These are phyloP conservation scores for Trametes pubescens DNA, from an alignment of 1,284 basidiomycete species.

Conservation along the genomic window DNA sequence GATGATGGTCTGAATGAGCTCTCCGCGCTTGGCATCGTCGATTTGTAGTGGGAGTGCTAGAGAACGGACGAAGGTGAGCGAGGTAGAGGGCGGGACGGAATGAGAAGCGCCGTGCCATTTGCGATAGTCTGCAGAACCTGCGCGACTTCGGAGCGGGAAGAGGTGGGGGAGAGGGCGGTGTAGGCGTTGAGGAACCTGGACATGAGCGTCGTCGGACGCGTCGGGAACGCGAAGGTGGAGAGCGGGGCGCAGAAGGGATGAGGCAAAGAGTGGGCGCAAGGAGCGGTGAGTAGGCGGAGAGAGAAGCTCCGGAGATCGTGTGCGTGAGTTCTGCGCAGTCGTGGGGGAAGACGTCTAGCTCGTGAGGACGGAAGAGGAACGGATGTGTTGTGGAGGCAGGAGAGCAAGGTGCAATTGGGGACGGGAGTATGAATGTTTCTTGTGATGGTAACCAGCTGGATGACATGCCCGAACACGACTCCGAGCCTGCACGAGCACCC, in stretches of 20 bases:
- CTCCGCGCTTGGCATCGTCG: constrained; percentile 51
- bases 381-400: not conserved
- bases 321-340: constrained; percentile 1
- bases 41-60: constrained; percentile 54
- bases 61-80: constrained; percentile 9
- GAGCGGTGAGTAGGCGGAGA: constrained; percentile 3
- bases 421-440: constrained; percentile 6
- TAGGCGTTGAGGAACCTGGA: constrained; percentile 50
- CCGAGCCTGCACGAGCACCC: not conserved
- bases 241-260: constrained; percentile 1
- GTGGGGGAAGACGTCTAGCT: constrained; percentile 2
- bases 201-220: constrained; percentile 34
- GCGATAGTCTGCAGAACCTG: constrained; percentile 58
- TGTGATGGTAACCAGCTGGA: constrained; percentile 26
- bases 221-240: constrained; percentile 4
- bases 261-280: constrained; percentile 25
- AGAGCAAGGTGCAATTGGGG: constrained; percentile 2
- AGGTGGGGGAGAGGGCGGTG: constrained; percentile 53
- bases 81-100: constrained; percentile 4
- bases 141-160: constrained; percentile 53
- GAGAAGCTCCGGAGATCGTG: not conserved
- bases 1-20: constrained; percentile 64
- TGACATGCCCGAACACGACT: not conserved
- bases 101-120: constrained; percentile 46
- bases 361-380: not conserved